Evolutionary conservation across 2,329 filamentous ascomycete species (phyloP).

Genomic region (Keithomyces neogunnii): DNA sequence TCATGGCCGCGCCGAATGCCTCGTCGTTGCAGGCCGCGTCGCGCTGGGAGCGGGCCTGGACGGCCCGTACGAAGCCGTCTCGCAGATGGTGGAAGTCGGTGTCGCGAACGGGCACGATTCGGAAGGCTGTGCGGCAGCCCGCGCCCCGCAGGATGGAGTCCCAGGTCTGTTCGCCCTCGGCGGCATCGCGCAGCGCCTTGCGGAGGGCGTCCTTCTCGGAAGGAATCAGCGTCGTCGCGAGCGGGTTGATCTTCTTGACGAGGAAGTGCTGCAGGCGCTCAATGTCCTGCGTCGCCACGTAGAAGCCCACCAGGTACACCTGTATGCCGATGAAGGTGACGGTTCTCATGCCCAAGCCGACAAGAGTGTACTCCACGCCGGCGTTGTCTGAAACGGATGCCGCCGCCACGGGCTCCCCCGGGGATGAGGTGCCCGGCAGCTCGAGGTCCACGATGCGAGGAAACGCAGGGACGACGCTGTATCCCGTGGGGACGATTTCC

Average conservation of each 20-base stretch:
- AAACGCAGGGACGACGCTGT: constrained; percentile 70
- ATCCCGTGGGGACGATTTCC: constrained; percentile 74
- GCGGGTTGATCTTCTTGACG: constrained; percentile 64
- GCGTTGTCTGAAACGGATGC: constrained; percentile 29
- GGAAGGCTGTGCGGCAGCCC: constrained; percentile 66
- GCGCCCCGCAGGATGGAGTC: constrained; percentile 56
- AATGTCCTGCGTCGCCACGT: constrained; percentile 78
- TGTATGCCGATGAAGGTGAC: constrained; percentile 86
- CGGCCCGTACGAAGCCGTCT: constrained; percentile 82
- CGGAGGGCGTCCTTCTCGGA: constrained; percentile 71
- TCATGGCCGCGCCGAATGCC: constrained; percentile 65
- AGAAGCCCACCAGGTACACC: constrained; percentile 91
- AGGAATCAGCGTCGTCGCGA: constrained; percentile 75
- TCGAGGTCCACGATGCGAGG: constrained; percentile 63
- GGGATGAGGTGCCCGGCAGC: constrained; percentile 20
- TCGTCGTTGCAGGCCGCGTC: constrained; percentile 56
- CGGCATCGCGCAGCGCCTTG: constrained; percentile 59
- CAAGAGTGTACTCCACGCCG: constrained; percentile 69
- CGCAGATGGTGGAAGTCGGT: constrained; percentile 91
- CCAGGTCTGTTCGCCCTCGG: constrained; percentile 66
- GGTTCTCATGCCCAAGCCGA: constrained; percentile 79
- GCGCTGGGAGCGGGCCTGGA: constrained; percentile 62
- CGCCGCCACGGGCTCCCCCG: constrained; percentile 22
- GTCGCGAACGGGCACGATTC: constrained; percentile 83
- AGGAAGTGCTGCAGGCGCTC: constrained; percentile 70